A percentile compares a stretch with the other conserved stretches of the same genome.
Conservation (phyloP, 805 yeast genomes). For the Saturnispora sanitii region DNA sequence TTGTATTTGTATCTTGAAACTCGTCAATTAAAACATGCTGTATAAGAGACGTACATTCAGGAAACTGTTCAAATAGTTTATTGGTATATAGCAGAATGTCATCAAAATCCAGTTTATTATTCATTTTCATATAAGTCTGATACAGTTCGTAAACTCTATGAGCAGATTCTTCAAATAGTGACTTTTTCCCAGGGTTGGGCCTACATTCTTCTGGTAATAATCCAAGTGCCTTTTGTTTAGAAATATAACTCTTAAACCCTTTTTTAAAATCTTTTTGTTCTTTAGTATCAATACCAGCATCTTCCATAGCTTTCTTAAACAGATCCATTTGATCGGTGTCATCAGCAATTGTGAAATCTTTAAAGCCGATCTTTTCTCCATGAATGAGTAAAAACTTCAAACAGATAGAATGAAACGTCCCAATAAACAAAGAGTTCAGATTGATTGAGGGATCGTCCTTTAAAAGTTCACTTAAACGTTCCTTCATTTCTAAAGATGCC, state of each 20-base stretch:
- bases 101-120: slow-evolving; percentile 65
- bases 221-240: slow-evolving; percentile 48
- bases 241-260: slow-evolving; percentile 33
- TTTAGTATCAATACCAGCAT: slow-evolving; percentile 6
- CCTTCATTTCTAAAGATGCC: slow-evolving; percentile 81
- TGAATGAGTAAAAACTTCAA: slow-evolving; percentile 44
- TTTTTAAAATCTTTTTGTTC: slow-evolving; percentile 9
- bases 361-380: slow-evolving; percentile 41
- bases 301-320: slow-evolving; percentile 22
- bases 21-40: slow-evolving; percentile 84
- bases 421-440: slow-evolving; percentile 47
- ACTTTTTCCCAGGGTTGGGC: slow-evolving; percentile 1
- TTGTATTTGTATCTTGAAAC: slow-evolving; percentile 80
- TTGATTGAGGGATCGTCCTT: slow-evolving; percentile 24
- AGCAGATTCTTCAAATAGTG: neutral
- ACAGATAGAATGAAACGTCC: slow-evolving; percentile 88
- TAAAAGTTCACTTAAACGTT: slow-evolving; percentile 39
- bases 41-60: slow-evolving; percentile 38
- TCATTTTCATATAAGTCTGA: slow-evolving; percentile 35
- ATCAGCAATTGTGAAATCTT: slow-evolving; percentile 47
- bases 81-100: slow-evolving; percentile 58
- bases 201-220: slow-evolving; percentile 30
- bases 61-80: slow-evolving; percentile 34
- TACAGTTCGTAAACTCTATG: slow-evolving; percentile 39
- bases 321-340: slow-evolving; percentile 48